Evolutionary conservation across 495 filamentous ascomycete genomes (phyloP), one percentile per base, ranked within the genome.

Genomic region (Aspergillus nidulans): DNA sequence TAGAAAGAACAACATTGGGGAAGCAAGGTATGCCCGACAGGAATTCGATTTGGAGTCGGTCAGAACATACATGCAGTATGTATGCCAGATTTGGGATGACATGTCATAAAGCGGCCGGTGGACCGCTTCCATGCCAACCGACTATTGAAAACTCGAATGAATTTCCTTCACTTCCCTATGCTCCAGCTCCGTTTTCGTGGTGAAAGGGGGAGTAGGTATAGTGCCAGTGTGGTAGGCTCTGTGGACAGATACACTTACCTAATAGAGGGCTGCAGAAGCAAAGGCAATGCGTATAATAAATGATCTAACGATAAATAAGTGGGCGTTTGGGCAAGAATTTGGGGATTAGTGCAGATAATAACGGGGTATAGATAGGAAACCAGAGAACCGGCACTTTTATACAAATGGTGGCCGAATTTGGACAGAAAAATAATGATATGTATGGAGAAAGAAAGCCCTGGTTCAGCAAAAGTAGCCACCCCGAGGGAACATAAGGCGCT

Each of bases 401-500:
- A 10, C 44, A 55, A 32, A 46, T n/a, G 42, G 16, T 48, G 34
- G 26, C 32, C 41, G 40, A 28, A 44, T 48, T 19, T n/a, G 16
- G 18, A 39, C 47, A 25, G 34, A 26, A 45, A 30, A 48, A 38
- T 28, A 26, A 36, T 12, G 28, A 50, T 34, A 43, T 41, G 20
- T 9, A 23, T 43, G 25, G 24, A 30, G 16, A 28, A 23, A 38
- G 20, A 21, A 44, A 15, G 26, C 1, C 30, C 20, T 24, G 25
- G 23, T 12, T 16, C 45, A 39, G 39, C 21, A 50, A 36, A 18
- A 36, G 26, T 43, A 52, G 23, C 15, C 41, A 49, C 38, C 23
- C 23, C 39, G 47, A 46, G 50, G 55, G 41, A 39, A 60, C 38
- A 55, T 54, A 58, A 58, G 58, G 61, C n/a, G 61, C 50, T 56